Base-by-base conservation (phyloP, 1,284 basidiomycete species). In the Peniophora sp. region DNA sequence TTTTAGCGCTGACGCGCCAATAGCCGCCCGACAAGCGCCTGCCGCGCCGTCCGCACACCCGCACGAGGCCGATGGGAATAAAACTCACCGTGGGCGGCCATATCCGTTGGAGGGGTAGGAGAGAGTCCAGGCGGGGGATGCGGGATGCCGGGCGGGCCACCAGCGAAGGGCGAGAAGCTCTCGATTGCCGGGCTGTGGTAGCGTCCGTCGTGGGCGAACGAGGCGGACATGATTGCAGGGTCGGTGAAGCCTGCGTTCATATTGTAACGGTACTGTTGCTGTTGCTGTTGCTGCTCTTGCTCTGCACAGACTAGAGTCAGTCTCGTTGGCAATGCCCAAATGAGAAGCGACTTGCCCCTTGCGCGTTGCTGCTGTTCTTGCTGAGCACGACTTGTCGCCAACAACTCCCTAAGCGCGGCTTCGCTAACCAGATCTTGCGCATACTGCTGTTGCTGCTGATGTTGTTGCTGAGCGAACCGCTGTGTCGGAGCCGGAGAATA, bases 211-310 rank as follows among this genome's bases (percentile, higher is more conserved):
- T 14, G 60, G 27, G 55, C 24, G 34, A 65, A 49, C 3, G 73
- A 68, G 27, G 83, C 84, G 44, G 87, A 85, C 85, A 90, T 89
- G 52, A 90, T 90, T 16, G 88, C 87, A 47, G 88, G 87, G 60
- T 90, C 87, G 56, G 71, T 74, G 65, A 88, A 89, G 32, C 74
- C 75, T 52, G 74, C 73, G 49, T 58, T 61, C 43, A 65, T 56
- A 54, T 64, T 57, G 55, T 70, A 71, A 45, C 66, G 66, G 58
- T 68, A 71, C 50, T 63, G 61, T 45, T 63, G 48, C 47, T 55
- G 56, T 23, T 25, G 43, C 38, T 55, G 55, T 53, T 61, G 59
- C 56, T 69, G 68, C 38, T n/a, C 38, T 20, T 17, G 27, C 12
- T 32, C 27, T 65, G 61, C 58, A 53, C 67, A 66, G 64, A 54